Percentiles rank a stretch among this genome's conserved stretches.
Evolutionary conservation across 352 stramenopile genomes (phyloP).

Genomic region (Pythium chondricola): DNA sequence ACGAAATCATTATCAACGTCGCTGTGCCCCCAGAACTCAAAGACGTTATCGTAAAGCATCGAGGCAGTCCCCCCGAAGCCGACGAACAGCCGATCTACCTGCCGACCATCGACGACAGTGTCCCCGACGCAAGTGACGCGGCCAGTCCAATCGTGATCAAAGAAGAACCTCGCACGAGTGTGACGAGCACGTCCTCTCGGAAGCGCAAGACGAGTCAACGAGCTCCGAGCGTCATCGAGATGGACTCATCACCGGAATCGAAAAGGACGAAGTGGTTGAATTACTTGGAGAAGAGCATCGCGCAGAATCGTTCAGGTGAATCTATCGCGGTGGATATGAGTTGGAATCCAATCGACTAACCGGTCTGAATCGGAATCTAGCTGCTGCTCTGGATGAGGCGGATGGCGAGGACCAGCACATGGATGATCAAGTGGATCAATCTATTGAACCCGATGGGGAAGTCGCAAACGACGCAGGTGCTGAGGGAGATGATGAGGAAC

Average conservation of each 20-base stretch:
- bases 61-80: not conserved
- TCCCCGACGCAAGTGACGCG: not conserved
- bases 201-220: not conserved
- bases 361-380: too few relatives aligned
- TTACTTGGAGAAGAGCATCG: not conserved
- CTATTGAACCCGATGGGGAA: too few relatives aligned
- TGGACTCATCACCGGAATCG: not conserved
- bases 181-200: not conserved
- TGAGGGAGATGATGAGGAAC: too few relatives aligned
- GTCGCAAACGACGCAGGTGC: too few relatives aligned
- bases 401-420: too few relatives aligned
- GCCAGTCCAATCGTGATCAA: not conserved
- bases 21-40: too few relatives aligned
- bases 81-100: constrained; percentile 1
- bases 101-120: not conserved
- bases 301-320: not conserved
- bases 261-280: not conserved
- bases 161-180: not conserved
- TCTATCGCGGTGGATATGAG: too few relatives aligned
- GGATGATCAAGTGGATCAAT: too few relatives aligned
- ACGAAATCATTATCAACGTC: too few relatives aligned
- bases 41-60: too few relatives aligned
- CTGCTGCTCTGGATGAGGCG: too few relatives aligned
- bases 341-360: too few relatives aligned
- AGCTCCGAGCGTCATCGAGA: not conserved